phyloP scores from a whole-genome alignment of 108 stramenopile genomes.

The Mediolabrus comicus region DNA sequence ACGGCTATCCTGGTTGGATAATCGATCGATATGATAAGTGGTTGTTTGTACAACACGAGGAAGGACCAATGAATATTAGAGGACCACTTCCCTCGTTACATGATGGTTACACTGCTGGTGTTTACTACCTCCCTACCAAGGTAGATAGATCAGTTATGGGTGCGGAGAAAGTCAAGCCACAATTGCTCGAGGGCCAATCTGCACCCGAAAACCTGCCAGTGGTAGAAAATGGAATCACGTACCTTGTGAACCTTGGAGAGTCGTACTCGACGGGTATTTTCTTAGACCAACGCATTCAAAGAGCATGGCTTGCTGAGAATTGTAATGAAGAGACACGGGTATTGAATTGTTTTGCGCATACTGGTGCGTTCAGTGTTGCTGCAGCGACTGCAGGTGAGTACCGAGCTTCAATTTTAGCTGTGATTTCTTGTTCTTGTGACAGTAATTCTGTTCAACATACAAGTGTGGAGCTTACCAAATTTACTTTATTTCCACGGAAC shows the following conservation, averaged over 20 bases:
- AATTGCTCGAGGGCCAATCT: conserved; percentile 66
- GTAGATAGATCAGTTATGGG: conserved; percentile 72
- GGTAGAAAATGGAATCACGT: conserved; percentile 72
- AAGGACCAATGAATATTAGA: conserved; percentile 26
- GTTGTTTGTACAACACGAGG: conserved; percentile 70
- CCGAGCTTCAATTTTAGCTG: no score
- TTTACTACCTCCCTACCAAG: conserved; percentile 67
- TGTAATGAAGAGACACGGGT: conserved; percentile 68
- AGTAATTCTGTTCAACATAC: no score
- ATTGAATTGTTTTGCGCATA: conserved; percentile 84
- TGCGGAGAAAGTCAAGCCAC: conserved; percentile 46
- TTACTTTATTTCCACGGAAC: no score
- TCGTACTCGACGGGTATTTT: conserved; percentile 86
- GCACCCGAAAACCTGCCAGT: conserved; percentile 65
- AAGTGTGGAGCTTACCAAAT: no score
- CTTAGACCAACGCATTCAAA: conserved; percentile 74
- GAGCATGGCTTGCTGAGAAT: conserved; percentile 68
- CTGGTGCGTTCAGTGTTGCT: conserved; percentile 80
- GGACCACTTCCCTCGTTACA: conserved; percentile 83
- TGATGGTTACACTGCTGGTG: conserved; percentile 77
- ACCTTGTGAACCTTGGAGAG: conserved; percentile 65
- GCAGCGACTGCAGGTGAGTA: conserved; percentile 81
- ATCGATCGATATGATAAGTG: conserved; percentile 80
- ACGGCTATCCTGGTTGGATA: conserved; percentile 85
- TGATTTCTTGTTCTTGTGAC: no score